A percentile compares a stretch with the other conserved stretches of the same genome.
Conservation (phyloP, 345 rosid genomes). For the Salix brachista region DNA sequence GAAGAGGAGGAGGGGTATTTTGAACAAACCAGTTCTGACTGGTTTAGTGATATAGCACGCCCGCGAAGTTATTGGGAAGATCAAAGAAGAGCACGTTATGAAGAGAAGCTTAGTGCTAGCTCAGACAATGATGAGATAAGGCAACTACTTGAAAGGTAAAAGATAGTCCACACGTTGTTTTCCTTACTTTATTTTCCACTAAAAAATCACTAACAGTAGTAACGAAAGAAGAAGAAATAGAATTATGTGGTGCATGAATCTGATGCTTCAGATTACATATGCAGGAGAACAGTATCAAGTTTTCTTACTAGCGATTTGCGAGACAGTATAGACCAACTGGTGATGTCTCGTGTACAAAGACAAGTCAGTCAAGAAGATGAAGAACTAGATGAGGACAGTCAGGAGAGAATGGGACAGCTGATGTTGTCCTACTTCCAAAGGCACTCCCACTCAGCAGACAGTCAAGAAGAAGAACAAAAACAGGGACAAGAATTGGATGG, state of each 20-base stretch:
- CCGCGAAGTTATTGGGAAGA: conserved; percentile 93
- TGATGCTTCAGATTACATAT: conserved; percentile 6
- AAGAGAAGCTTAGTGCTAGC: conserved; percentile 49
- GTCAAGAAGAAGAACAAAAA: conserved; percentile 6
- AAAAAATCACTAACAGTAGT: not conserved
- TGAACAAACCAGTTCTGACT: conserved; percentile 39
- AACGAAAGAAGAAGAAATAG: not conserved
- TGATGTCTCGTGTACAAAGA: conserved; percentile 42
- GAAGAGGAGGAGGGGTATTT: conserved; percentile 26
- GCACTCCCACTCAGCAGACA: conserved; percentile 9
- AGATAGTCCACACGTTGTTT: not conserved
- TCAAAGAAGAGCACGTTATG: conserved; percentile 62
- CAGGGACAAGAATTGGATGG: conserved; percentile 1
- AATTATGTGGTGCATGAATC: not conserved
- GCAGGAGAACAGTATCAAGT: conserved; percentile 74
- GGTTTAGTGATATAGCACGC: conserved; percentile 69
- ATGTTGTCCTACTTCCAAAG: conserved; percentile 26
- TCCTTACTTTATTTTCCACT: not conserved
- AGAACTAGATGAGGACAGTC: conserved; percentile 19
- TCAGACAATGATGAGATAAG: conserved; percentile 59
- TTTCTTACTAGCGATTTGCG: conserved; percentile 66
- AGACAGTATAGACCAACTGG: conserved; percentile 61
- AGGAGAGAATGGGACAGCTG: conserved; percentile 31
- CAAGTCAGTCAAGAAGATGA: conserved; percentile 32
- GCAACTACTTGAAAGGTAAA: conserved; percentile 70